Evolutionary conservation across 1,284 basidiomycete species (phyloP).

Genomic region (Ustilago nuda): DNA sequence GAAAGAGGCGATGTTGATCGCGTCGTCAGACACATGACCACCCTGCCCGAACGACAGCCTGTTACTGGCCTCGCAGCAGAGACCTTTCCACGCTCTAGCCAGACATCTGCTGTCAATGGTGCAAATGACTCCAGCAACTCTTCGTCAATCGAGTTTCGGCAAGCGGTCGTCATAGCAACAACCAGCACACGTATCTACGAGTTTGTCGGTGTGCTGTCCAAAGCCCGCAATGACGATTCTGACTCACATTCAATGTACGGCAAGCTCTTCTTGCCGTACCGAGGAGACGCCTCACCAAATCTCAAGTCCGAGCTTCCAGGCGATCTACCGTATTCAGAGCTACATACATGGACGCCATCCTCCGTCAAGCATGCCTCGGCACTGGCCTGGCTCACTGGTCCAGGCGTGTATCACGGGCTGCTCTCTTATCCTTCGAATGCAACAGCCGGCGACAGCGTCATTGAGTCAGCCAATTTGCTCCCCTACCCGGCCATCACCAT

Average conservation of each 20-base stretch:
- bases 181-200: constrained; percentile 92
- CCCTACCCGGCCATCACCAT: constrained; percentile 61
- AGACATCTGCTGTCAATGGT: constrained; percentile 1
- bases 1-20: constrained; percentile 57
- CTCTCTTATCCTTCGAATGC: constrained; percentile 68
- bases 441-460: constrained; percentile 76
- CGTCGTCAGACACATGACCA: constrained; percentile 54
- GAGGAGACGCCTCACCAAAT: constrained; percentile 52
- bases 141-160: constrained; percentile 18
- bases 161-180: constrained; percentile 77
- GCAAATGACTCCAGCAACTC: not conserved
- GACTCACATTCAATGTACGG: constrained; percentile 68
- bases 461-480: constrained; percentile 76
- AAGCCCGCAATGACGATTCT: constrained; percentile 76
- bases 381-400: constrained; percentile 54
- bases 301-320: constrained; percentile 67
- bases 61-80: constrained; percentile 58
- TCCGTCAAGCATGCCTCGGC: constrained; percentile 16
- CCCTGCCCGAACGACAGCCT: constrained; percentile 60
- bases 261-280: constrained; percentile 64
- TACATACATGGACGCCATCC: constrained; percentile 66
- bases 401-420: constrained; percentile 62
- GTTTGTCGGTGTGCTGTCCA: constrained; percentile 76
- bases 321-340: constrained; percentile 70
- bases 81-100: constrained; percentile 30